Evolutionary conservation across 306 rosid genomes (phyloP), one percentile per base, ranked within the genome.

Genomic region (Gastrolobium bilobum): DNA sequence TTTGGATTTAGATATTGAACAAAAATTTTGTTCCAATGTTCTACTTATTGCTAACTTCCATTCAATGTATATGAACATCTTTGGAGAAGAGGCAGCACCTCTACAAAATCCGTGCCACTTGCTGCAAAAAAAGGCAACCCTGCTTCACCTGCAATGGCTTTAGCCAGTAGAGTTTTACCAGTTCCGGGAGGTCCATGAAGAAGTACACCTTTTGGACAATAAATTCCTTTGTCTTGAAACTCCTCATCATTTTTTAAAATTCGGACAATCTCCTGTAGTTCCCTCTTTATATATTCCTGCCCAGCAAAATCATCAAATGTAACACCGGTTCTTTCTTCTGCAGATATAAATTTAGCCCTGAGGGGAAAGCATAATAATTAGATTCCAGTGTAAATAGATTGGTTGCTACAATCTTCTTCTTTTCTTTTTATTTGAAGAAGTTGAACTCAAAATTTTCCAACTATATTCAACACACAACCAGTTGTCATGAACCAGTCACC

Each of bases 141-240:
- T 35, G 99, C 97, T 88, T 94, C 99, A 61, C 99, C 99, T 74
- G 99, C 99, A 33, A 94, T 94, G 75, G 99, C 99, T 85, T 92
- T 94, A 75, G 99, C 99, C 81, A 94, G 91, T 79, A 94, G 82
- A 46, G 99, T 94, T 90, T 94, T 94, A 75, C 99, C 99, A 26
- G 99, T 94, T 85, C 99, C 99, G 60, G 99, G 99, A 82, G 99
- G 99, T 64, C 99, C 99, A 73, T 94, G 97, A 71, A 94, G 97
- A 86, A 94, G 95, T 10, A 94, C 99, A 33, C 99, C 99, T 90
- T 92, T 92, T 42, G 97, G 99, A 86, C 99, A 89, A 85, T 94
- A 94, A 59, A 94, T 94, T 67, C 99, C 99, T 81, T 88, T 91
- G 77, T 90, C 95, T 82, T 92, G 97, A 84, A 92, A 94, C 85